These are phyloP conservation scores for Pseudovirgaria hyperparasitica DNA, from an alignment of 2,329 filamentous ascomycete species.

Conservation along the genomic window DNA sequence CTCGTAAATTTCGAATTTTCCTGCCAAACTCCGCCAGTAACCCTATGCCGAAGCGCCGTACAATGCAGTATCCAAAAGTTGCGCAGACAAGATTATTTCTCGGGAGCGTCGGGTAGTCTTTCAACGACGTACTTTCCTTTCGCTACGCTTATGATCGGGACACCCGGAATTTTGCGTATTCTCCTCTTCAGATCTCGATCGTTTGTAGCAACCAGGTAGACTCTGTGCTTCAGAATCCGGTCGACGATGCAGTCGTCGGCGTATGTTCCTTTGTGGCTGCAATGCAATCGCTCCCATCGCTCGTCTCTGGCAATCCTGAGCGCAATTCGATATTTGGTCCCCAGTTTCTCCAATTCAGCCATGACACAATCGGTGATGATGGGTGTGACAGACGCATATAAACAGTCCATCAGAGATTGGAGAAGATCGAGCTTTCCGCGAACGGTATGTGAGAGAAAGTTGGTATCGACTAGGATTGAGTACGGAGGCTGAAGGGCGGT, in stretches of 20 bases:
- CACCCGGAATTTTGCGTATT: constrained; percentile 69
- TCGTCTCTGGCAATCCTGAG: constrained; percentile 79
- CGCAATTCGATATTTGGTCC: constrained; percentile 77
- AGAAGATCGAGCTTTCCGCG: constrained; percentile 81
- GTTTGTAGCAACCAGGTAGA: constrained; percentile 42
- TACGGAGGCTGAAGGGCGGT: constrained; percentile 76
- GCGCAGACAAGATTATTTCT: no score
- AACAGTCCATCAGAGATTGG: constrained; percentile 81
- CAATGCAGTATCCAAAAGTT: no score
- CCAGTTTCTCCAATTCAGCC: constrained; percentile 76
- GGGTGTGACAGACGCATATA: constrained; percentile 83
- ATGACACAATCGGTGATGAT: constrained; percentile 59
- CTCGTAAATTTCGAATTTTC: no score
- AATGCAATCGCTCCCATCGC: constrained; percentile 72
- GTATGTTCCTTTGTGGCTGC: constrained; percentile 81
- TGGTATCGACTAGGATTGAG: constrained; percentile 69
- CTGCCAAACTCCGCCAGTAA: no score
- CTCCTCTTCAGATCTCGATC: constrained; percentile 59
- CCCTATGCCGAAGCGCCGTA: no score
- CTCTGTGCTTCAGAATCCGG: constrained; percentile 31
- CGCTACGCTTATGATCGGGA: constrained; percentile 68
- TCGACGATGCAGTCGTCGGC: constrained; percentile 62
- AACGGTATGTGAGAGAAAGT: constrained; percentile 83
- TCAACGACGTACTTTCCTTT: constrained; percentile 92
- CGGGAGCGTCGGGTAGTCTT: constrained; percentile 71